These are phyloP conservation scores for Yarrowia divulgata DNA, from an alignment of 805 yeast species.

Conservation along the genomic window DNA sequence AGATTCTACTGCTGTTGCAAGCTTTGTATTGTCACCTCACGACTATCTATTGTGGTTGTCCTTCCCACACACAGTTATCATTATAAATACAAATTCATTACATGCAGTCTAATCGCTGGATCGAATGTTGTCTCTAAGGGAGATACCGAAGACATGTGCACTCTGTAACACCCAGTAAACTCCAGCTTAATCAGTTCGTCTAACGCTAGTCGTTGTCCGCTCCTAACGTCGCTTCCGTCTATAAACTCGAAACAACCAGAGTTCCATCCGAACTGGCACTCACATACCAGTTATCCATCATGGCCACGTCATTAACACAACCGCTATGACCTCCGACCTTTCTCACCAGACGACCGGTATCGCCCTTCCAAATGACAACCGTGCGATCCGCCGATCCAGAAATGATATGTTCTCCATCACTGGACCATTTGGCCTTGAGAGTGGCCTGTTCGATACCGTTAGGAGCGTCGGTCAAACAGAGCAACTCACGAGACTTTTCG, in stretches of 20 bases:
- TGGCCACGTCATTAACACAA: slow-evolving; percentile 66
- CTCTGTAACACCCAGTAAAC: background rate
- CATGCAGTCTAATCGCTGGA: no score
- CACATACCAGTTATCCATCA: slow-evolving; percentile 52
- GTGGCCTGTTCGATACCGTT: slow-evolving; percentile 59
- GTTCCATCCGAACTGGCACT: slow-evolving; percentile 66
- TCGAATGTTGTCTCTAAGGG: no score
- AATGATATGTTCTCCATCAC: slow-evolving; percentile 52
- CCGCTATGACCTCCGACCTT: slow-evolving; percentile 69
- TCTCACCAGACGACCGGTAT: slow-evolving; percentile 56
- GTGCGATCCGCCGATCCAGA: slow-evolving; percentile 72
- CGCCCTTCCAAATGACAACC: slow-evolving; percentile 66
- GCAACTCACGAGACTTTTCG: slow-evolving; percentile 47
- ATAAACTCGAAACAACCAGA: slow-evolving; percentile 52
- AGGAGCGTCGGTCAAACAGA: slow-evolving; percentile 64
- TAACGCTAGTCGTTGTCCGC: background rate
- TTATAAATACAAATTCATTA: no score
- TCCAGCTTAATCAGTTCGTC: background rate
- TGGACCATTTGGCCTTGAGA: slow-evolving; percentile 57
- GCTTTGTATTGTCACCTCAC: no score
- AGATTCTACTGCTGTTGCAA: no score
- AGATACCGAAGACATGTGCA: no score
- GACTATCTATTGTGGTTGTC: no score
- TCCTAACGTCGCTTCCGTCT: background rate
- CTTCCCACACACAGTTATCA: no score